Evolutionary conservation across 2,329 filamentous ascomycete species (phyloP).

Genomic region (Exserohilum rostratum): DNA sequence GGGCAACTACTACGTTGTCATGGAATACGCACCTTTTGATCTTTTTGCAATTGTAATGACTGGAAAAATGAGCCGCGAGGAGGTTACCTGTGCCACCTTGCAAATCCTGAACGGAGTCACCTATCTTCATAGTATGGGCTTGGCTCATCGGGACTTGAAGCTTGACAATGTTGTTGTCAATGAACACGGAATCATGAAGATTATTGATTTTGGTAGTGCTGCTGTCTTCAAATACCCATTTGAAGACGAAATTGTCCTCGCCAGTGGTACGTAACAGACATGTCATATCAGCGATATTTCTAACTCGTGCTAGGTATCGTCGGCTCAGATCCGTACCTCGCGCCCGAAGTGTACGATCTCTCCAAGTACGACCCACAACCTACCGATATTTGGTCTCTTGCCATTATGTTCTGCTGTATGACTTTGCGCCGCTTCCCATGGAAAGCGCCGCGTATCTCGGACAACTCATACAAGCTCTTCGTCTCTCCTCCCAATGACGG

Average conservation of each 20-base stretch:
- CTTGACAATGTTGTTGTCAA: slow-evolving; percentile 98
- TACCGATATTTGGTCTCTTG: slow-evolving; percentile 96
- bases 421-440: slow-evolving; percentile 91
- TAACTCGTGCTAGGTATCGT: slow-evolving; percentile 65
- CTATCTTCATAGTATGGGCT: slow-evolving; percentile 91
- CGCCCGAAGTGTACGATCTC: slow-evolving; percentile 94
- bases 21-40: slow-evolving; percentile 97
- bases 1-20: slow-evolving; percentile 94
- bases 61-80: slow-evolving; percentile 91
- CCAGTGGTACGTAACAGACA: slow-evolving; percentile 68
- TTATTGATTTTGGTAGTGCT: slow-evolving; percentile 98
- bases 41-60: slow-evolving; percentile 99
- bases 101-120: slow-evolving; percentile 95
- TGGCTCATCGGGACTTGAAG: slow-evolving; percentile 94
- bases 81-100: slow-evolving; percentile 87
- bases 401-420: slow-evolving; percentile 99
- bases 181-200: slow-evolving; percentile 96
- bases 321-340: slow-evolving; percentile 92
- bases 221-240: slow-evolving; percentile 98
- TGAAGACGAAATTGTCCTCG: slow-evolving; percentile 82
- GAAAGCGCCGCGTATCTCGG: slow-evolving; percentile 89
- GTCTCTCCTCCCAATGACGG: slow-evolving; percentile 74
- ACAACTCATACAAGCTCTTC: slow-evolving; percentile 95
- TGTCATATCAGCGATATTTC: background rate
- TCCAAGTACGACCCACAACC: slow-evolving; percentile 92